phyloP scores from a whole-genome alignment of 352 stramenopile genomes.

The Phytopythium mirpurense region DNA sequence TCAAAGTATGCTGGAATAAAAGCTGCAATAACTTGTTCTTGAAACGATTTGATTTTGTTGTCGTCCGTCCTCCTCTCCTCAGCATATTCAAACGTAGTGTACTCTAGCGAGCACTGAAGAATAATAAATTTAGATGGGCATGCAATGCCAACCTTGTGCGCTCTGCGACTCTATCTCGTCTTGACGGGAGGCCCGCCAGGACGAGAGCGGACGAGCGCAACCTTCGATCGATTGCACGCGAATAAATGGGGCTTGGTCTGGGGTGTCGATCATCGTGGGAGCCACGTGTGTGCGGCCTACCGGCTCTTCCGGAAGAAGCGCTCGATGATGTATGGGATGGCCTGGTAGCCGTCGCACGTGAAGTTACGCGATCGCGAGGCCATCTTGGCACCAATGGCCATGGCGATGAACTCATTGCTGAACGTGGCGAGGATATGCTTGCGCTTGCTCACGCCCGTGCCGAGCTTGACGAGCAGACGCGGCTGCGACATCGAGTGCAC shows the following conservation, averaged over 20 bases:
- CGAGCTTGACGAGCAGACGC: conserved; percentile 39
- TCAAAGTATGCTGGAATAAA: too few species aligned
- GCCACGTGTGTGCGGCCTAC: conserved; percentile 7
- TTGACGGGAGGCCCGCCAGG: neutral
- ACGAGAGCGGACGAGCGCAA: conserved; percentile 12
- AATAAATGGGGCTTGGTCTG: conserved; percentile 4
- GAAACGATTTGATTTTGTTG: too few species aligned
- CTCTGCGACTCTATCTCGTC: too few species aligned
- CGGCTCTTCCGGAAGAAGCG: conserved; percentile 30
- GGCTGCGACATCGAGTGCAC: conserved; percentile 46
- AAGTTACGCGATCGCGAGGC: conserved; percentile 21
- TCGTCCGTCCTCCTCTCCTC: too few species aligned
- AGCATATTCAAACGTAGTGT: too few species aligned
- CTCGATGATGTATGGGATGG: conserved; percentile 38
- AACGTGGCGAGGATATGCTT: conserved; percentile 43
- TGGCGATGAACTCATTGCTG: conserved; percentile 40
- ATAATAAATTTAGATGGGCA: too few species aligned
- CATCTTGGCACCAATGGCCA: conserved; percentile 29
- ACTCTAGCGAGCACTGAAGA: too few species aligned
- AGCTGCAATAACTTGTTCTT: too few species aligned
- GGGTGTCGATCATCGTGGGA: neutral
- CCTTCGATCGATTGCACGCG: conserved; percentile 28
- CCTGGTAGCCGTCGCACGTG: conserved; percentile 30
- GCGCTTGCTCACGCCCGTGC: conserved; percentile 24
- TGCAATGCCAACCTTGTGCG: too few species aligned